Base-by-base conservation (phyloP, 2,329 filamentous ascomycete genomes). In the Ilyonectria mors-panacis region DNA sequence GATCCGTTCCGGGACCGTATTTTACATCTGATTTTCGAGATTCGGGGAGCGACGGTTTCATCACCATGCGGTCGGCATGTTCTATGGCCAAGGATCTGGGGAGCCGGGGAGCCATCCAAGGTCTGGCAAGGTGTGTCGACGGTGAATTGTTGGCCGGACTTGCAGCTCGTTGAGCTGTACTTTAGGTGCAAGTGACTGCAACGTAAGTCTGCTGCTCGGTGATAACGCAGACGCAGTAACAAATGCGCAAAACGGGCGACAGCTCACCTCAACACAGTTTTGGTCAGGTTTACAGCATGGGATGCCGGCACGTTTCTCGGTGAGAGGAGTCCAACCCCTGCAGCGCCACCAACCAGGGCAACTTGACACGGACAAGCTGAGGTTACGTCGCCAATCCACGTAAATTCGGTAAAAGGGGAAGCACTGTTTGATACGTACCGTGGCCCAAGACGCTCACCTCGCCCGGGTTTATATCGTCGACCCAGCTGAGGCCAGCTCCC, bases 361-460 rank as follows among this genome's bases (percentile, higher is more conserved):
- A 23, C 28, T 59, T 42, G 33, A 26, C 13, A 21, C n/a, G 51
- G 28, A 23, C 44, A 50, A 28, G 59, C 21, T 51, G 53, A 54
- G 51, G 51, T 55, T 67, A 28, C 65, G 57, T 57, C 37, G 61
- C 44, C 48, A 51, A 62, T 50, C 57, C 61, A 65, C 58, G 58
- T 51, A 54, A 59, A 53, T 53, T 59, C 50, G 55, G 65, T 51
- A 59, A 66, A 45, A 53, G 28, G 51, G 42, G 47, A 58, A 45
- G 33, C 39, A 42, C 39, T 17, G 15, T 42, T 19, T 42, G 39
- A 55, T 51, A 64, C 60, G 54, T 56, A 54, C 60, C 56, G 35
- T 60, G 51, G 59, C 60, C 54, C 54, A 59, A 57, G 33, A 21
- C 51, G 51, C 62, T 65, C 68, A 68, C 48, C 60, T 70, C 58